Percentiles rank a stretch among this genome's conserved stretches.
Evolutionary conservation across 176 grass and related monocot genomes (phyloP).

Genomic region (Aegilops sharonensis): DNA sequence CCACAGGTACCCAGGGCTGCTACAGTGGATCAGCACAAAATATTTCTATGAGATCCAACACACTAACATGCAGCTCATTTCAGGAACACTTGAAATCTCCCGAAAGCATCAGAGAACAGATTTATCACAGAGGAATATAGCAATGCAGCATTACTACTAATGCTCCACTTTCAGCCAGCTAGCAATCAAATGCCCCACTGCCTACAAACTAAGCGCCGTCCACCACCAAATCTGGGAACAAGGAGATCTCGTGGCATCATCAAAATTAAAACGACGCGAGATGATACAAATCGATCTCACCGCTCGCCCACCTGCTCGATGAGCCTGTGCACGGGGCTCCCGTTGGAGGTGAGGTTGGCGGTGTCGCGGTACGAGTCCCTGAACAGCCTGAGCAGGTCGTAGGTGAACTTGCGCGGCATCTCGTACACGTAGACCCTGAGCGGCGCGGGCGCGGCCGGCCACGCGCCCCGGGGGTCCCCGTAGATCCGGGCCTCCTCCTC

Average conservation of each 20-base stretch:
- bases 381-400: constrained; percentile 86
- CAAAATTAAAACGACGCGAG: not conserved
- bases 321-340: constrained; percentile 94
- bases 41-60: not conserved
- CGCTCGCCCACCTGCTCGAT: constrained; percentile 77
- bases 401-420: constrained; percentile 95
- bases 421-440: constrained; percentile 92
- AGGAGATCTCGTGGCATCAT: not conserved
- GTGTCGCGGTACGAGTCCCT: constrained; percentile 86
- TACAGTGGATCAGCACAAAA: not conserved
- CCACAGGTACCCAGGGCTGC: not conserved
- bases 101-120: not conserved
- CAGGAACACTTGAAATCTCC: not conserved
- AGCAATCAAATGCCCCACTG: not conserved
- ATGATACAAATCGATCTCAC: constrained; percentile 14
- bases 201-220: not conserved
- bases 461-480: constrained; percentile 41
- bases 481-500: constrained; percentile 58
- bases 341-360: constrained; percentile 90
- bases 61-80: not conserved
- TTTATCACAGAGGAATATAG: not conserved
- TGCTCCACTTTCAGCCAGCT: not conserved
- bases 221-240: not conserved
- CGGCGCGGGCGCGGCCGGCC: constrained; percentile 47
- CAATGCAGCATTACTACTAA: not conserved